These are phyloP conservation scores for Cenchrus purpureus DNA, from an alignment of 176 grass and related monocot species.

Conservation along the genomic window DNA sequence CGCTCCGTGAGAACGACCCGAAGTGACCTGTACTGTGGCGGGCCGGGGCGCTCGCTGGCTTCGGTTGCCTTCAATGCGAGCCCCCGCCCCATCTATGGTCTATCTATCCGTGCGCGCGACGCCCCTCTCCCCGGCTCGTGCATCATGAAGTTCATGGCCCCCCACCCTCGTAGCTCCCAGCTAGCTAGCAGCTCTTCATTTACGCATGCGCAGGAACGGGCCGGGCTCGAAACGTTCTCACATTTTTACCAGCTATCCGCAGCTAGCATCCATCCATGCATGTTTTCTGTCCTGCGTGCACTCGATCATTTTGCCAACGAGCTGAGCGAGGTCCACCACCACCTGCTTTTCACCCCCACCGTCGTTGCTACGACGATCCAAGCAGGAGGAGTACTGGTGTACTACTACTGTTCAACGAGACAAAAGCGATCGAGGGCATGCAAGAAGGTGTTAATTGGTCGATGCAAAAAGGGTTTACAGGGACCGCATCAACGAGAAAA, in stretches of 20 bases:
- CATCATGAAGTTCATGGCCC: not conserved
- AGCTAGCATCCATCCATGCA: not conserved
- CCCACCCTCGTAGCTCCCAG: not conserved
- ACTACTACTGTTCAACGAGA: not conserved
- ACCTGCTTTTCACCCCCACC: not conserved
- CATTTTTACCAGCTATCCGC: not conserved
- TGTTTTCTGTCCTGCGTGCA: not conserved
- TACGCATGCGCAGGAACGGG: not conserved
- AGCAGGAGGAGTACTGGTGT: too few relatives aligned
- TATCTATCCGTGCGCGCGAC: not conserved
- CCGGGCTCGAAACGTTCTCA: not conserved
- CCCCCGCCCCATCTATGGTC: not conserved
- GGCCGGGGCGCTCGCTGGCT: too few relatives aligned
- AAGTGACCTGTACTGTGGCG: not conserved
- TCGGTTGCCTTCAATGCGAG: not conserved
- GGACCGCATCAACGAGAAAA: constrained; percentile 17
- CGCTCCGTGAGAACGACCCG: not conserved
- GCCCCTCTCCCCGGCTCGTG: not conserved
- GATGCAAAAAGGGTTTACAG: constrained; percentile 4
- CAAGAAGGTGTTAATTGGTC: not conserved
- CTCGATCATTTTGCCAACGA: not conserved
- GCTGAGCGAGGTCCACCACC: not conserved
- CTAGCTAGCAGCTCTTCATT: not conserved
- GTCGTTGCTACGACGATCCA: not conserved
- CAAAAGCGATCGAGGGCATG: not conserved